These are phyloP conservation scores for Aegilops tauschii DNA, from an alignment of 176 grass and related monocot genomes.

Conservation along the genomic window DNA sequence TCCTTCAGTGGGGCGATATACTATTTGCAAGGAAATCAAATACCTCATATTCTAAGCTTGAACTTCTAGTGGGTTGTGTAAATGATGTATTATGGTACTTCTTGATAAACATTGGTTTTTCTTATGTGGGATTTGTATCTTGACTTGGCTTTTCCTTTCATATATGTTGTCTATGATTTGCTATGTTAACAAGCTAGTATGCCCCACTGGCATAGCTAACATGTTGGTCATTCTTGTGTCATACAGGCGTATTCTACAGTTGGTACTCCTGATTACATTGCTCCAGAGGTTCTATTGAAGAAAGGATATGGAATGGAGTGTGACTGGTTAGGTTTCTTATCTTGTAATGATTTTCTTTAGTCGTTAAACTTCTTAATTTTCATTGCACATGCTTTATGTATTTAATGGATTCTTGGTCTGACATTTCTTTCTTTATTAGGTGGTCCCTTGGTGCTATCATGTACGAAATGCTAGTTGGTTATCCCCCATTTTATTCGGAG, in stretches of 20 bases:
- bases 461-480: constrained; percentile 99
- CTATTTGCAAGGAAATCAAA: constrained; percentile 21
- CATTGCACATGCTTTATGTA: constrained; percentile 13
- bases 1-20: background rate
- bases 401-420: constrained; percentile 54
- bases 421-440: constrained; percentile 44
- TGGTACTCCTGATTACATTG: constrained; percentile 99
- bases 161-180: background rate
- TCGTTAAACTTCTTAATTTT: background rate
- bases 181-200: background rate
- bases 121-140: background rate
- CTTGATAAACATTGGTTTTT: background rate
- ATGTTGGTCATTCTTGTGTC: constrained; percentile 17
- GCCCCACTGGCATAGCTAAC: background rate
- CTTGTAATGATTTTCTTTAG: constrained; percentile 27
- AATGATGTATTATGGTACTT: constrained; percentile 14
- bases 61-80: constrained; percentile 11
- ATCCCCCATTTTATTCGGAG: constrained; percentile 98
- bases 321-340: constrained; percentile 70
- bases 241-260: constrained; percentile 94
- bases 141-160: background rate
- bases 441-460: constrained; percentile 99
- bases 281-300: constrained; percentile 95
- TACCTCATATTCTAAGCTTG: constrained; percentile 13
- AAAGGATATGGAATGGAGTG: constrained; percentile 99